Conservation (phyloP, 768 basidiomycete genomes). For the Mrakia gelida region DNA sequence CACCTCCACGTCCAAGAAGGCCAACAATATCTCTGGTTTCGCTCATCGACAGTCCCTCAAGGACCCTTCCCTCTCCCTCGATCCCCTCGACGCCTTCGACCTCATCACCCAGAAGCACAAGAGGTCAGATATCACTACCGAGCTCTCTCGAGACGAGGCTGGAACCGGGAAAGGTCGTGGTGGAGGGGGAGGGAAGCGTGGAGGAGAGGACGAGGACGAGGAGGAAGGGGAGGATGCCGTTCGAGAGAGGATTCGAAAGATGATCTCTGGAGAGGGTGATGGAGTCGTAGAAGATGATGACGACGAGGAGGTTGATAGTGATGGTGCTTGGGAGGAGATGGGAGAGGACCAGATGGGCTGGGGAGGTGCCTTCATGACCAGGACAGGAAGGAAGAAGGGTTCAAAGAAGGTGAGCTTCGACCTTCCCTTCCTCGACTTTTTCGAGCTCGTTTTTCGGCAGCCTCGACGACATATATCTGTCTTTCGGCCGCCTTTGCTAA, state of each 20-base stretch:
- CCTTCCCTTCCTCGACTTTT: not conserved
- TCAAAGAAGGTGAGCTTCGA: conserved; percentile 25
- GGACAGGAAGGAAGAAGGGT: conserved; percentile 35
- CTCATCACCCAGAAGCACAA: conserved; percentile 26
- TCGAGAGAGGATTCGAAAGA: conserved; percentile 41
- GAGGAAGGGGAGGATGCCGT: conserved; percentile 45
- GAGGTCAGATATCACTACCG: conserved; percentile 19
- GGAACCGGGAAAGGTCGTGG: conserved; percentile 22
- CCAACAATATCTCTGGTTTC: conserved; percentile 18
- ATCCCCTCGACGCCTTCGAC: conserved; percentile 28
- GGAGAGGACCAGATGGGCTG: conserved; percentile 45
- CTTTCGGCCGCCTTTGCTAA: not conserved
- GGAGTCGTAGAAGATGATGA: conserved; percentile 38
- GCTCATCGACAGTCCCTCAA: conserved; percentile 17
- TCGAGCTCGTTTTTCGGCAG: not conserved
- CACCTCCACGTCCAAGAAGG: not conserved
- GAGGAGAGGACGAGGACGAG: conserved; percentile 42
- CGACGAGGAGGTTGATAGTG: conserved; percentile 45
- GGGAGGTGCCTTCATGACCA: conserved; percentile 42
- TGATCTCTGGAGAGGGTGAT: conserved; percentile 42
- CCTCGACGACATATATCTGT: not conserved
- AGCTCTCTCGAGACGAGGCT: conserved; percentile 34
- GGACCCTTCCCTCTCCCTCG: conserved; percentile 9
- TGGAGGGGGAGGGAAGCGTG: conserved; percentile 39
- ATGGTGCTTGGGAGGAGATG: conserved; percentile 46